These are phyloP conservation scores for Thalassiosira profunda DNA, from an alignment of 108 stramenopile genomes.

Conservation along the genomic window DNA sequence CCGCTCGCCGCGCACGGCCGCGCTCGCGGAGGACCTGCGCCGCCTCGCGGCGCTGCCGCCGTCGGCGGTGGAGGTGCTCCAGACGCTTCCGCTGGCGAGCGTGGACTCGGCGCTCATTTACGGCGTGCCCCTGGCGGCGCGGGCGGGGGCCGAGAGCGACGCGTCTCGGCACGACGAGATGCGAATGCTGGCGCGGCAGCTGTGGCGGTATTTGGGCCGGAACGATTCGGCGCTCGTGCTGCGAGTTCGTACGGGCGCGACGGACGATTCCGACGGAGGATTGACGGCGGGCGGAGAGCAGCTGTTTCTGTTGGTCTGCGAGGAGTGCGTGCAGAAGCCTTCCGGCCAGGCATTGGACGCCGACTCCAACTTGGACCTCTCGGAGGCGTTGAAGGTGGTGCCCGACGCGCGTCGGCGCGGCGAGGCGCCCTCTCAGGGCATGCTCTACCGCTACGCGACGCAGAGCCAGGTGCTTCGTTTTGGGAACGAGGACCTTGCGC, in stretches of 20 bases:
- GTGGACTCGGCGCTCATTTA: constrained; percentile 48
- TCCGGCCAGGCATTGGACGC: constrained; percentile 5
- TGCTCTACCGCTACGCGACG: constrained; percentile 45
- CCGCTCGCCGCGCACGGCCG: constrained; percentile 25
- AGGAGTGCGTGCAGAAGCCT: constrained; percentile 31
- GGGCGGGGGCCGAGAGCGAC: constrained; percentile 36
- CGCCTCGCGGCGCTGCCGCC: constrained; percentile 21
- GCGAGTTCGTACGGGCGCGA: constrained; percentile 16
- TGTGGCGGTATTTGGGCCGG: constrained; percentile 39
- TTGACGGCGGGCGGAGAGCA: constrained; percentile 1
- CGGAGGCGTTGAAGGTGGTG: constrained; percentile 12
- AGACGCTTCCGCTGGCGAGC: constrained; percentile 34
- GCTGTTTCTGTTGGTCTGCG: constrained; percentile 40
- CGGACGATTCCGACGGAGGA: background rate
- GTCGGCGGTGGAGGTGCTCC: constrained; percentile 45
- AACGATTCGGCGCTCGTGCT: constrained; percentile 46
- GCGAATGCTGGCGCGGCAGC: constrained; percentile 44
- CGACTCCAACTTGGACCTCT: constrained; percentile 8
- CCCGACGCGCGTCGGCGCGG: constrained; percentile 32
- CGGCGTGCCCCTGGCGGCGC: constrained; percentile 51
- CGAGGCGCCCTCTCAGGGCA: constrained; percentile 39
- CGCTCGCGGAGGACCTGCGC: constrained; percentile 40
- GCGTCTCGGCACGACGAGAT: constrained; percentile 47
- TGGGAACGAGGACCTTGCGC: constrained; percentile 45
- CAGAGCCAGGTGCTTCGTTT: constrained; percentile 43